These are phyloP conservation scores for Rosa lucieae DNA, from an alignment of 306 rosid genomes.

Conservation along the genomic window DNA sequence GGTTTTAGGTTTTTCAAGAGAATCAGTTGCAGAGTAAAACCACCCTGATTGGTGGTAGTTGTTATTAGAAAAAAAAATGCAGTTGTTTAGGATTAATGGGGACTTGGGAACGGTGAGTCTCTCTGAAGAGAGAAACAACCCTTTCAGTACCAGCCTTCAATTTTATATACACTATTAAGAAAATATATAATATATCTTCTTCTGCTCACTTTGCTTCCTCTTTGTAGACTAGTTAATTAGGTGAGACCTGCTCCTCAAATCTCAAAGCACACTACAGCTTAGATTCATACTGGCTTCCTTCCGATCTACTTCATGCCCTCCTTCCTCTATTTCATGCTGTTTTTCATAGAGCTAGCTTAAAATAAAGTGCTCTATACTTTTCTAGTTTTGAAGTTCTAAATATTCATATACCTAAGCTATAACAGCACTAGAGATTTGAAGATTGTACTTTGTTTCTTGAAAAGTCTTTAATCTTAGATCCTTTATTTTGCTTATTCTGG, in stretches of 20 bases:
- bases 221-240: constrained; percentile 25
- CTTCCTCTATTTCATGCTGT: constrained; percentile 6
- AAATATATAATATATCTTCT: not conserved
- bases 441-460: too few relatives aligned
- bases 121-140: constrained; percentile 17
- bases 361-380: not conserved
- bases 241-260: constrained; percentile 17
- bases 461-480: too few relatives aligned
- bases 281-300: constrained; percentile 2
- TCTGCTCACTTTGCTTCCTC: constrained; percentile 13
- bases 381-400: not conserved
- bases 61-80: constrained; percentile 13
- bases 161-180: not conserved
- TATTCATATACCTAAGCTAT: not conserved
- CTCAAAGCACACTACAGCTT: constrained; percentile 26
- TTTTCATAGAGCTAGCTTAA: constrained; percentile 7
- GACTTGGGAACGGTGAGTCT: constrained; percentile 42
- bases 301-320: not conserved
- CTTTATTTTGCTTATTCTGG: too few relatives aligned
- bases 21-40: constrained; percentile 46
- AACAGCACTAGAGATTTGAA: too few relatives aligned
- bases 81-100: constrained; percentile 25
- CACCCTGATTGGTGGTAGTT: constrained; percentile 29
- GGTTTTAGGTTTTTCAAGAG: constrained; percentile 51
- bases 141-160: constrained; percentile 8